Evolutionary conservation across 2,329 filamentous ascomycete species (phyloP), one percentile per base, ranked within the genome.

Genomic region (Cordyceps cateniannulata): DNA sequence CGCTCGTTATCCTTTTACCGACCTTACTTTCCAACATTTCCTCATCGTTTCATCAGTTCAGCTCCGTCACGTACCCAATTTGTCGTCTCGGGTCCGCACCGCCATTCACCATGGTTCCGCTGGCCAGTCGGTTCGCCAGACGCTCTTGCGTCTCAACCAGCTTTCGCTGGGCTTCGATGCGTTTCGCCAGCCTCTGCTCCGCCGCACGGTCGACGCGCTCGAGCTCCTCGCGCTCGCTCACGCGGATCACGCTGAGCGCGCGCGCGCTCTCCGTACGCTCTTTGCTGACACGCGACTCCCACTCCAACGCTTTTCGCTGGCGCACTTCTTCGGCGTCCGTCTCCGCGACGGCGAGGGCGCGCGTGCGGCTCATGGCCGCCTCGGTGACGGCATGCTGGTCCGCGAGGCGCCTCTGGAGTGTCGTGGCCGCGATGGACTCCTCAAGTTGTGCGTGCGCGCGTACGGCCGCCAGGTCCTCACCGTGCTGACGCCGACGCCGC

Each of bases 51-150:
- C n/a, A 5, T 67, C 67, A 80, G 63, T 77, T 76, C 67, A 83
- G 62, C 72, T 84, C 82, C 52, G 78, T 78, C 35, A 85, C 75
- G 64, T 77, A 85, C n/a, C 82, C 82, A 72, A 84, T 80, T 72
- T 83, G 80, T 63, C 77, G 75, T 65, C 79, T 71, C 47, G 69
- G 57, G 42, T 73, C 68, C 10, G 62, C 48, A 0, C 63, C 65
- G 20, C 62, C 44, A 14, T 44, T 61, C 16, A 50, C 61, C 18
- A 48, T 61, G 1, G 69, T 65, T 1, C 68, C 70, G 18, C 80
- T 76, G 9, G 82, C 79, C 62, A 85, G 68, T 65, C 75, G 75
- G 62, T 69, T 72, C 1, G 75, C 75, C 59, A 77, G 60, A 63
- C 70, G 71, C 62, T 76, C 74, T 66, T 77, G 75, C 47, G 72